Evolutionary conservation across 1,284 basidiomycete species (phyloP).

Genomic region (Ganoderma resinaceum): DNA sequence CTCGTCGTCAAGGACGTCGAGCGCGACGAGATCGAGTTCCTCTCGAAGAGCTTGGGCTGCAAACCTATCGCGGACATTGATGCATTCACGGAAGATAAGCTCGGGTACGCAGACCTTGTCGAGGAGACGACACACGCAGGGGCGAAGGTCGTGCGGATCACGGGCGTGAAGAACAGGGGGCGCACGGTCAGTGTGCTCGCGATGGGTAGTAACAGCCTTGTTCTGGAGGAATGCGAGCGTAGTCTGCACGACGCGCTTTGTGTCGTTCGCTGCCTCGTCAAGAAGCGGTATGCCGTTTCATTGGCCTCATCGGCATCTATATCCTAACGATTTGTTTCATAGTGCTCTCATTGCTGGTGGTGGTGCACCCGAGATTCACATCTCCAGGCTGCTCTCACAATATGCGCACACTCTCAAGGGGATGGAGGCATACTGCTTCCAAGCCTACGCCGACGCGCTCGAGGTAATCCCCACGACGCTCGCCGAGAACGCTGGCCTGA

Average conservation of each 20-base stretch:
- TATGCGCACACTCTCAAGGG: constrained; percentile 95
- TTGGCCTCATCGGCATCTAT: not conserved
- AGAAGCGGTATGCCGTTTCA: constrained; percentile 80
- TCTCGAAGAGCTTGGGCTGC: constrained; percentile 93
- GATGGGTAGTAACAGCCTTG: constrained; percentile 93
- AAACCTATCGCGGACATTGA: constrained; percentile 99
- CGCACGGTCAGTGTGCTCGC: constrained; percentile 96
- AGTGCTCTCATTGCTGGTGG: constrained; percentile 97
- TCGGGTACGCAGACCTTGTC: constrained; percentile 95
- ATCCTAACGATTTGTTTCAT: not conserved
- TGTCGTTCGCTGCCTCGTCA: constrained; percentile 97
- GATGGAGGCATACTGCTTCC: constrained; percentile 99
- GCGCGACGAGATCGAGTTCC: constrained; percentile 98
- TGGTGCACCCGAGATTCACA: constrained; percentile 98
- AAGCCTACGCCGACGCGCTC: constrained; percentile 97
- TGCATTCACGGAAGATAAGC: constrained; percentile 98
- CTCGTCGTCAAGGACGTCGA: constrained; percentile 98
- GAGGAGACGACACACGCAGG: constrained; percentile 91
- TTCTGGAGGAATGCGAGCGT: constrained; percentile 97
- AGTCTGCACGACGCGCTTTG: constrained; percentile 98
- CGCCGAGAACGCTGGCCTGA: constrained; percentile 98
- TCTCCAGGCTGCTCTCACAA: constrained; percentile 93
- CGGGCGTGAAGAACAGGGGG: constrained; percentile 95
- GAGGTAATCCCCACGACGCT: constrained; percentile 98
- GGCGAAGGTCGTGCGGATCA: constrained; percentile 93